phyloP scores from a whole-genome alignment of 306 rosid species.

The Carpinus viminea region DNA sequence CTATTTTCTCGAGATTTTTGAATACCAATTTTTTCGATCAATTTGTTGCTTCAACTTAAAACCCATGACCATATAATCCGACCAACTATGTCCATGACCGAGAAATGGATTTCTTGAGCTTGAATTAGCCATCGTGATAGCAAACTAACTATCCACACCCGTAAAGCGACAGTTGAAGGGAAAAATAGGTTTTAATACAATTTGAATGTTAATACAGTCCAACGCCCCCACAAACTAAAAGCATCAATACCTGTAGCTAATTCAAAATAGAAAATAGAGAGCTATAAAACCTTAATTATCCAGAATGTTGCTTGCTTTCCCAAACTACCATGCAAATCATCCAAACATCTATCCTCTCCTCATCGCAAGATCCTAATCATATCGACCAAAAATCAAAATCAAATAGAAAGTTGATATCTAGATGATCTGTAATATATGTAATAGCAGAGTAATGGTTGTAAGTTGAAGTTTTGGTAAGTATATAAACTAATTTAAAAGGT shows the following conservation, averaged over 20 bases:
- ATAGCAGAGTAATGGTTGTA: too few relatives aligned
- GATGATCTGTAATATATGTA: background rate
- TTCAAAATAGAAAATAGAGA: slow-evolving; percentile 16
- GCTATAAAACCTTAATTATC: slow-evolving; percentile 75
- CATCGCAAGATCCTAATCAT: slow-evolving; percentile 78
- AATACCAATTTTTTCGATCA: slow-evolving; percentile 80
- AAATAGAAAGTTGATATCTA: slow-evolving; percentile 14
- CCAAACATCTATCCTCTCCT: slow-evolving; percentile 94
- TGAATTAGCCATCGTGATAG: slow-evolving; percentile 82
- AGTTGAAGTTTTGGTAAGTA: too few relatives aligned
- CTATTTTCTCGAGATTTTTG: slow-evolving; percentile 61
- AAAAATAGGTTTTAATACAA: background rate
- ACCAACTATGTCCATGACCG: slow-evolving; percentile 68
- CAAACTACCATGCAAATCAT: slow-evolving; percentile 75
- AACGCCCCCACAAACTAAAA: background rate
- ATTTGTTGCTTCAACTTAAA: slow-evolving; percentile 73
- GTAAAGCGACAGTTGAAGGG: slow-evolving; percentile 58
- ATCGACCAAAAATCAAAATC: slow-evolving; percentile 10
- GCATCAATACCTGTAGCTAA: background rate
- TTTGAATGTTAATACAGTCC: slow-evolving; percentile 7
- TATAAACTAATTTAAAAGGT: too few relatives aligned
- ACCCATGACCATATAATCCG: slow-evolving; percentile 86
- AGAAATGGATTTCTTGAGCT: slow-evolving; percentile 61
- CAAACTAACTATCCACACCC: slow-evolving; percentile 98
- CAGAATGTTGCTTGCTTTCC: slow-evolving; percentile 80